phyloP scores from a whole-genome alignment of 139 green algal species.

The Coelastrella sp. region DNA sequence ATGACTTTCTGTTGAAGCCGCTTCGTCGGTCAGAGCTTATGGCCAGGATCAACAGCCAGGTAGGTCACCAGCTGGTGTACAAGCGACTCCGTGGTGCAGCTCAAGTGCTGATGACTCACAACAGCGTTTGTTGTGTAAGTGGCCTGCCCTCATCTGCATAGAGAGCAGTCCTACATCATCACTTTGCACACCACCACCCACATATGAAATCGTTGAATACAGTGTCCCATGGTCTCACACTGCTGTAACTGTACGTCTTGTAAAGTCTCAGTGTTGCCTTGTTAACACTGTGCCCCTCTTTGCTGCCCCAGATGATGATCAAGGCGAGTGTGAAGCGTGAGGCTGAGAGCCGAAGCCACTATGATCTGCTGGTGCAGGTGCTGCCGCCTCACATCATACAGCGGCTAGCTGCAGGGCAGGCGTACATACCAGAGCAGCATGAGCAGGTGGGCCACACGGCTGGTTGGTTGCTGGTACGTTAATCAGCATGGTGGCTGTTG shows the following conservation, averaged over 20 bases:
- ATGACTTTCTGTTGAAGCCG: constrained; percentile 37
- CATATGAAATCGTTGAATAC: too few species aligned
- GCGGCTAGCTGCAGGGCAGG: constrained; percentile 12
- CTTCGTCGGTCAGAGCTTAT: constrained; percentile 3
- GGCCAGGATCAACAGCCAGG: constrained; percentile 20
- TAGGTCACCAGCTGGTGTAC: neutral
- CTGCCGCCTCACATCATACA: constrained; percentile 36
- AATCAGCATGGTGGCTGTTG: too few species aligned
- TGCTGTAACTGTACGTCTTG: too few species aligned
- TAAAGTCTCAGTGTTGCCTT: too few species aligned
- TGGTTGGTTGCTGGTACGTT: neutral
- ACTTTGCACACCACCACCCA: too few species aligned
- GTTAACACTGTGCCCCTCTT: neutral
- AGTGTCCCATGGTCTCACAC: too few species aligned
- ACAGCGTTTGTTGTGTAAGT: too few species aligned
- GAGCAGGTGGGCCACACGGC: constrained; percentile 29
- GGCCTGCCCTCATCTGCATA: too few species aligned
- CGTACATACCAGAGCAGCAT: constrained; percentile 30
- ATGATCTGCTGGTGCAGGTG: constrained; percentile 27
- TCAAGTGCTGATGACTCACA: too few species aligned
- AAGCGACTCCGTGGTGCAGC: too few species aligned
- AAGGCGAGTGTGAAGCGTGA: constrained; percentile 12
- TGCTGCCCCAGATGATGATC: constrained; percentile 6
- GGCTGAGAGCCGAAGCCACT: constrained; percentile 18
- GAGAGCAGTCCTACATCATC: too few species aligned